These are phyloP conservation scores for Austroboletus rostrupii DNA, from an alignment of 1,284 basidiomycete species.

Conservation along the genomic window DNA sequence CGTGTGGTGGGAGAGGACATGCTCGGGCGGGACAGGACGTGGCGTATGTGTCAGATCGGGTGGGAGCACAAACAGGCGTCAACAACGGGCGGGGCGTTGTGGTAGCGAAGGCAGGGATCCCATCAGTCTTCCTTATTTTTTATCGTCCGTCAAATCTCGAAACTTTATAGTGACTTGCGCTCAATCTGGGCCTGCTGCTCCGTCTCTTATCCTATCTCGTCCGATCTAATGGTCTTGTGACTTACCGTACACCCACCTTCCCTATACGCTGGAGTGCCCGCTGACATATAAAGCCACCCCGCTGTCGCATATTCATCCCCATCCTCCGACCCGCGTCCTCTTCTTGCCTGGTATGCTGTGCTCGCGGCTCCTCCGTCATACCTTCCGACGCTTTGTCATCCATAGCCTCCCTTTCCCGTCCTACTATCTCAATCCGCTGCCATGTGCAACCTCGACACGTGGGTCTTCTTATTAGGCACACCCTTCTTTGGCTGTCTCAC, in stretches of 20 bases:
- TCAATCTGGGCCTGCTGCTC: slow-evolving; percentile 10
- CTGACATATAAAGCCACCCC: slow-evolving; percentile 24
- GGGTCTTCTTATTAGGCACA: slow-evolving; percentile 29
- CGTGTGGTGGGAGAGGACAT: slow-evolving; percentile 60
- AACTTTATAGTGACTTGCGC: slow-evolving; percentile 12
- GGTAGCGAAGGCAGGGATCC: too few relatives aligned
- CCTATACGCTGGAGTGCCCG: slow-evolving; percentile 12
- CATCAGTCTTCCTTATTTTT: slow-evolving; percentile 11
- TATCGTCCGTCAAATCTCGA: slow-evolving; percentile 24
- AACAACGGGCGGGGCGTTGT: slow-evolving; percentile 17
- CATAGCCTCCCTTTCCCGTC: slow-evolving; percentile 16
- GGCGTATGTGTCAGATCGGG: slow-evolving; percentile 13
- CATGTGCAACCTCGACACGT: slow-evolving; percentile 78
- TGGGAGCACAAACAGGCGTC: slow-evolving; percentile 19
- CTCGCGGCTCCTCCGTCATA: neutral
- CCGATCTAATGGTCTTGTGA: slow-evolving; percentile 32
- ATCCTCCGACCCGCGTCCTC: slow-evolving; percentile 1
- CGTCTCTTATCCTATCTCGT: slow-evolving; percentile 30
- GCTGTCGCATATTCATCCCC: slow-evolving; percentile 12
- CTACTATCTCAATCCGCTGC: slow-evolving; percentile 15
- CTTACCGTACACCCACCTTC: slow-evolving; percentile 12
- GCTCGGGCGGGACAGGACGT: slow-evolving; percentile 8
- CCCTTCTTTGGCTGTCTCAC: slow-evolving; percentile 16
- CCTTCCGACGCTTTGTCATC: slow-evolving; percentile 14
- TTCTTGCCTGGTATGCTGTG: slow-evolving; percentile 17